Evolutionary conservation across 2,329 filamentous ascomycete genomes (phyloP), one percentile per base, ranked within the genome.

Genomic region (Fusarium dlaminii): DNA sequence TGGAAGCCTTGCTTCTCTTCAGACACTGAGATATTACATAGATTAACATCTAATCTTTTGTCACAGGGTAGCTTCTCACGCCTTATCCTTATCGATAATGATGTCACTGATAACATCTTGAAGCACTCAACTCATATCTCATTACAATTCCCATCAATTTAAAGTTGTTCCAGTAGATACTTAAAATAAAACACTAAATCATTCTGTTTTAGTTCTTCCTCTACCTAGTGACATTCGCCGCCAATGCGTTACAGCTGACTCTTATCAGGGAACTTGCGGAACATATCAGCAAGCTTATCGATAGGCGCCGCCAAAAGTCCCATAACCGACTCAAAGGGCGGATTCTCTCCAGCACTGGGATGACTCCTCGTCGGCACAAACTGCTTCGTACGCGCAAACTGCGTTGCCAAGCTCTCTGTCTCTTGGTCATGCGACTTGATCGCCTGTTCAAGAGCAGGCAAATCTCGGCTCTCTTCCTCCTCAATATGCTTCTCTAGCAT

Each of bases 251-350:
- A 66, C 24, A 64, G 29, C 37, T 67, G 34, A 27, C 24, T 54
- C 51, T 71, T 56, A 6, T 72, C 52, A 15, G 54, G 72, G 73
- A 90, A 91, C 76, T 86, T 87, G 27, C 86, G 80, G 71, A 90
- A 89, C 12, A 90, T 57, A 77, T 91, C 88, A 42, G 80, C 81
- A 37, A 91, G 69, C 66, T 84, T 85, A 77, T 91, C 90, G 24
- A 91, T 81, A 1, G 89, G 89, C 20, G 89, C 88, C 1, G 86
- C 81, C 78, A 91, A 69, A 29, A 91, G 73, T 0, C 87, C 88
- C 65, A 84, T 84, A 0, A 84, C 87, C 0, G 86, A 88, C 82
- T 91, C 88, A 66, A 89, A 90, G 0, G 86, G 87, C 6, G 88
- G 87, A 40, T 85, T 84, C 68, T 88, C 84, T 1, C 86, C 86